Base-by-base conservation (phyloP, 2,329 filamentous ascomycete species). In the Calonectria pseudoturangicola region DNA sequence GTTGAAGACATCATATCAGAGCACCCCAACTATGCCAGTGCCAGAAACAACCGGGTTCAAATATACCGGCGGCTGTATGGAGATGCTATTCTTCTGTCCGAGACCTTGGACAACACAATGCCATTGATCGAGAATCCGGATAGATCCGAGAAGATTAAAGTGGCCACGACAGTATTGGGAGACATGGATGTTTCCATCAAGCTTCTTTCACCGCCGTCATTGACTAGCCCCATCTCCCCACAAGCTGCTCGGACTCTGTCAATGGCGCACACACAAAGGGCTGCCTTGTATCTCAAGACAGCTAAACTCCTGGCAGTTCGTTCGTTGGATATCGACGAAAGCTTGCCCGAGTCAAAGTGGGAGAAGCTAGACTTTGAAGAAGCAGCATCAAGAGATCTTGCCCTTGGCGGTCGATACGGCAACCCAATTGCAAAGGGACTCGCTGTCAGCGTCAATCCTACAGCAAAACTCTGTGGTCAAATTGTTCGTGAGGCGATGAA, bases 31-130 rank as follows among this genome's bases (percentile, higher is more conserved):
- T 96, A 96, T 82, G 93, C 93, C 27, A 94, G 92, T 74, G 93
- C 92, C 7, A 89, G 91, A 71, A 93, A 95, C 81, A 96, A 96
- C 83, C 89, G 93, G 63, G 94, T 92, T 3, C 94, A 96, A 82
- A 88, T 92, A 10, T 78, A 89, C 36, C 86, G 93, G 27, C 86
- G 92, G 60, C 83, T 92, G 69, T 91, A 93, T 74, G 92, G 92
- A 13, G 92, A 93, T 79, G 84, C 86, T 2, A 86, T 92, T 79
- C 83, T 93, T 27, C 81, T 91, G 43, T 77, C 82, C 28, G 81
- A 84, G 28, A 84, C 83, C 16, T 79, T 81, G 0, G 82, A 82
- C 56, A 83, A 80, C 63, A 79, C 83, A 8, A 85, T 82, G 76
- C 87, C 86, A 30, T 81, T 91, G 54, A 80, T 89, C 10, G 80